phyloP scores from a whole-genome alignment of 768 basidiomycete genomes.

The Cystobasidium tubakii region DNA sequence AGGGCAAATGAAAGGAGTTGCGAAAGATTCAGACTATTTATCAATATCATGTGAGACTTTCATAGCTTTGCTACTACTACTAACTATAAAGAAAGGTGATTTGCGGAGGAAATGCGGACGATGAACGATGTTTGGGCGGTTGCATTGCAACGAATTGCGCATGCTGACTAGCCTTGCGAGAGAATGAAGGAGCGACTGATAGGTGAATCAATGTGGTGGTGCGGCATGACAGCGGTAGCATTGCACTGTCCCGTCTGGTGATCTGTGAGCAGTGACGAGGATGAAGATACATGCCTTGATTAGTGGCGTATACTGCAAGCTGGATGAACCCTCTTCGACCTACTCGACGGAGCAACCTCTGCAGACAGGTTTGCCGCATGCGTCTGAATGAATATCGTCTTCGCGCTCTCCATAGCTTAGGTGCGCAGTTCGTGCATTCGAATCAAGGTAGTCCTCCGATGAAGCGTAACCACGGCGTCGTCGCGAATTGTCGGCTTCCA shows the following conservation, averaged over 20 bases:
- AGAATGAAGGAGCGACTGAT: not conserved
- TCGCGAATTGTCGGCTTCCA: too few species aligned
- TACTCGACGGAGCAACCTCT: conserved; percentile 6
- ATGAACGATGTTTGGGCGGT: not conserved
- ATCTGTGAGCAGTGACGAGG: not conserved
- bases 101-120: not conserved
- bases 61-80: too few species aligned
- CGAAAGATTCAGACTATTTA: too few species aligned
- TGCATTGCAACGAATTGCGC: too few species aligned
- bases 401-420: not conserved
- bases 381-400: not conserved
- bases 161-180: not conserved
- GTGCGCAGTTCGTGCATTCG: too few species aligned
- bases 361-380: not conserved
- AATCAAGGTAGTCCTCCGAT: too few species aligned
- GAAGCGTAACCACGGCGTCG: too few species aligned
- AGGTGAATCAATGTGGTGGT: not conserved
- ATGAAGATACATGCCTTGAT: not conserved
- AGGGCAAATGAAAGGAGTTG: too few species aligned
- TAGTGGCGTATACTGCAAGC: not conserved
- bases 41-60: too few species aligned
- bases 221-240: not conserved
- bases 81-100: too few species aligned
- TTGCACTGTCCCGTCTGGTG: not conserved
- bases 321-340: not conserved